Base-by-base conservation (phyloP, 108 stramenopile genomes). In the Chaetoceros muelleri region DNA sequence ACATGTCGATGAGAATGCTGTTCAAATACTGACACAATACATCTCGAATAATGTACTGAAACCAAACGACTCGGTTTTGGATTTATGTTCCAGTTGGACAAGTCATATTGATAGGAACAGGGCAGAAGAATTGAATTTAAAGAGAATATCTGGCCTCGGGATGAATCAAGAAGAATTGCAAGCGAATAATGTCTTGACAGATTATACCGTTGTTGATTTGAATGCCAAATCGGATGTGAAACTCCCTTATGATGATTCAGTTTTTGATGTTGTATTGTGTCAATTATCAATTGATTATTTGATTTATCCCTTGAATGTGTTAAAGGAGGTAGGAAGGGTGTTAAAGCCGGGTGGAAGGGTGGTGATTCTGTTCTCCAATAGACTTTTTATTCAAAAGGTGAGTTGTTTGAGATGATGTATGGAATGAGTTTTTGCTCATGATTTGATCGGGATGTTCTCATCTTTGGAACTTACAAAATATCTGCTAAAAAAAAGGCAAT, bases 281-380 rank as follows among this genome's bases (percentile, higher is more conserved):
- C 94, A 95, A 47, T 78, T 97, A 28, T 84, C 81, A 56, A 92
- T 97, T 47, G 96, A 97, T 62, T 97, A 97, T 58, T 61, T 97
- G 30, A 84, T 75, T 24, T 61, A 74, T 53, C 96, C 94, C 5
- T 56, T 91, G 20, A 75, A 91, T 44, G 84, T 95, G 16, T 74
- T 94, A 61, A 71, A 71, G 44, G 96, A 97, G 70, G 76, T 79
- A 21, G 57, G 61, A 13, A 77, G 96, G 10, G 87, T 97, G 26
- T 54, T 95, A 59, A 82, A 85, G 59, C 74, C 87, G 0, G 87
- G 87, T 24, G 96, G 96, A 5, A 68, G 55, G 29, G 73, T 86
- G 28, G 86, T 92, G 45, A 80, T 97, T 58, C 27, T 90, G n/a
- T 90, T 95, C 62, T 91, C 89, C 29, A 97, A 97, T 66, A 78